These are phyloP conservation scores for Taxawa tesnikishii DNA, from an alignment of 2,329 filamentous ascomycete genomes.

Conservation along the genomic window DNA sequence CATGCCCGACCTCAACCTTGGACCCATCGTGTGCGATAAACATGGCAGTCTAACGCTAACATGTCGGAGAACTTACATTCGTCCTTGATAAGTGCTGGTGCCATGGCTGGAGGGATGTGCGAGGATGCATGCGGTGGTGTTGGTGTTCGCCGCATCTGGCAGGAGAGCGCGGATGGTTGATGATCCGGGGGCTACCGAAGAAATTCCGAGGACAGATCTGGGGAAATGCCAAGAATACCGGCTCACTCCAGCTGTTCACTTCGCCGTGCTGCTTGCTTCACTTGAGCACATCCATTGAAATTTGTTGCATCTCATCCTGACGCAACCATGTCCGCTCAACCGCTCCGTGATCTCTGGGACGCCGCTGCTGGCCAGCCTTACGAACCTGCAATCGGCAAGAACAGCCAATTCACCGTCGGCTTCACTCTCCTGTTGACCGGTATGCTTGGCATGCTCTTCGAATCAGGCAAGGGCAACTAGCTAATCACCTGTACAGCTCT, in stretches of 20 bases:
- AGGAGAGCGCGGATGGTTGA: not conserved
- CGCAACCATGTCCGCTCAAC: conserved; percentile 56
- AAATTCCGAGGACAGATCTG: not conserved
- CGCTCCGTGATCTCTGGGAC: conserved; percentile 80
- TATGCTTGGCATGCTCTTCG: conserved; percentile 15
- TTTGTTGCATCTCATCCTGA: no score
- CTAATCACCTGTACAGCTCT: conserved; percentile 35
- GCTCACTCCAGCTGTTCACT: no score
- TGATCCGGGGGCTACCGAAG: not conserved
- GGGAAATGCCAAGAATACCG: no score
- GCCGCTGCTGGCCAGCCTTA: conserved; percentile 81
- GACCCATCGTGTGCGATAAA: not conserved
- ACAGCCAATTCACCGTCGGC: conserved; percentile 70
- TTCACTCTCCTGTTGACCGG: conserved; percentile 63
- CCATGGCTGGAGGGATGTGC: conserved; percentile 2
- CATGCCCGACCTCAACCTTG: not conserved
- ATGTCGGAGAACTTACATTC: conserved; percentile 23
- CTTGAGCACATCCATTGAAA: no score
- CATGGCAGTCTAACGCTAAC: no score
- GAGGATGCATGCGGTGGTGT: not conserved
- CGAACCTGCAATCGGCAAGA: conserved; percentile 66
- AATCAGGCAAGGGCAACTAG: conserved; percentile 6
- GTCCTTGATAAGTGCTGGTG: conserved; percentile 14
- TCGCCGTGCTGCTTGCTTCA: no score
- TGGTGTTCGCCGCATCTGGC: not conserved